These are phyloP conservation scores for Fusarium coicis DNA, from an alignment of 2,329 filamentous ascomycete species.

Conservation along the genomic window DNA sequence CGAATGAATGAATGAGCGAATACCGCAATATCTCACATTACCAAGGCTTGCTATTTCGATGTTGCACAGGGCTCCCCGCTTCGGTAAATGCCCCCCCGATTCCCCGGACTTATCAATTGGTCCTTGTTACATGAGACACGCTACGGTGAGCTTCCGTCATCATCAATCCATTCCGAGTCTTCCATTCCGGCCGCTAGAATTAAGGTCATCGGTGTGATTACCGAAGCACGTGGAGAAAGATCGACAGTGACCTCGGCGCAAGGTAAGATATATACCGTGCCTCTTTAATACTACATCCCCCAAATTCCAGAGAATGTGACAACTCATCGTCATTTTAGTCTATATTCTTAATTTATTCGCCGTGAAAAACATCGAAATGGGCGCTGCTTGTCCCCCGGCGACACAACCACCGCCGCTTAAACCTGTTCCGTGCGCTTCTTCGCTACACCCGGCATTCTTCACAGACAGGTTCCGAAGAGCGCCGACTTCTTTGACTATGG, in stretches of 20 bases:
- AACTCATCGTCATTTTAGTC: not conserved
- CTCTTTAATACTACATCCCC: not conserved
- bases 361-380: conserved; percentile 9
- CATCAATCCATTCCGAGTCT: conserved; percentile 3
- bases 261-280: not conserved
- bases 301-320: conserved; percentile 28
- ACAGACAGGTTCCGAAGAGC: conserved; percentile 69
- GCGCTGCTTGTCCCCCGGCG: conserved; percentile 25
- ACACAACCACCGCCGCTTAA: conserved; percentile 22
- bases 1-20: conserved; percentile 11
- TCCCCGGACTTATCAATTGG: not conserved
- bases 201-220: conserved; percentile 23
- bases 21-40: not conserved
- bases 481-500: conserved; percentile 52
- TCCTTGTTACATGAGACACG: not conserved
- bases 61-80: not conserved
- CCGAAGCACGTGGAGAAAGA: conserved; percentile 38
- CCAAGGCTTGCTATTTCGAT: not conserved
- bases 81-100: conserved; percentile 4
- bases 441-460: conserved; percentile 81
- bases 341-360: not conserved
- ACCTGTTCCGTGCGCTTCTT: conserved; percentile 56
- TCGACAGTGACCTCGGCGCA: conserved; percentile 28
- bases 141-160: conserved; percentile 16
- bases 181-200: conserved; percentile 9